Base-by-base conservation (phyloP, 331 rosid species). In the Saraca asoca region DNA sequence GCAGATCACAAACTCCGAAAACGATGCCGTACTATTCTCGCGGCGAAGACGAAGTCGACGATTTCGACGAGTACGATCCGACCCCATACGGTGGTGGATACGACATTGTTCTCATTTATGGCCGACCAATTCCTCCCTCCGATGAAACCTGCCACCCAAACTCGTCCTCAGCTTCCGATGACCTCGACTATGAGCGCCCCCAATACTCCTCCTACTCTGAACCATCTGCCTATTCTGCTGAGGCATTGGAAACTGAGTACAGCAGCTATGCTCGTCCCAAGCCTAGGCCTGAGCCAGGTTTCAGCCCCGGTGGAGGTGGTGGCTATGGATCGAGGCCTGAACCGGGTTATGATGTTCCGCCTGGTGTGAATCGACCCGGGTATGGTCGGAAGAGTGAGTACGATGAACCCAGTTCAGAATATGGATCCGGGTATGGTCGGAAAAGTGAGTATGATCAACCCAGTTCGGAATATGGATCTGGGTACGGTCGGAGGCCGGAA, bases 41-140 rank as follows among this genome's bases (percentile, higher is more conserved):
- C 2, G 56, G 24, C 53, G 87, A 75, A 0, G 95, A 89, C 18
- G 58, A 69, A 0, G 90, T 68, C 7, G 77, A 83, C 59, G 96
- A 81, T 20, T 94, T 62, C 85, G 92, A 81, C 62, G 97, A 94
- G 77, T 94, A 57, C 81, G 99, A 94, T 66, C 86, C 97, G 0
- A 90, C 99, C 0, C 99, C 99, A 0, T 94, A 86, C 66, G 83
- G 86, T 7, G 99, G 99, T 2, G 99, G 99, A 2, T 90, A 74
- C 79, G 88, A 94, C 76, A 54, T 88, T 4, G 7, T 6, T 11
- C 83, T 88, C 50, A 86, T 91, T 2, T 94, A 81, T 68, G 99
- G 99, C 39, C 95, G 97, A 5, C 89, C 96, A 2, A 29, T 94
- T 17, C 68, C 80, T 1, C 96, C 90, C 0, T 85, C 78, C 15